These are phyloP conservation scores for Neofusicoccum sp. DNA, from an alignment of 2,329 filamentous ascomycete genomes.

Conservation along the genomic window DNA sequence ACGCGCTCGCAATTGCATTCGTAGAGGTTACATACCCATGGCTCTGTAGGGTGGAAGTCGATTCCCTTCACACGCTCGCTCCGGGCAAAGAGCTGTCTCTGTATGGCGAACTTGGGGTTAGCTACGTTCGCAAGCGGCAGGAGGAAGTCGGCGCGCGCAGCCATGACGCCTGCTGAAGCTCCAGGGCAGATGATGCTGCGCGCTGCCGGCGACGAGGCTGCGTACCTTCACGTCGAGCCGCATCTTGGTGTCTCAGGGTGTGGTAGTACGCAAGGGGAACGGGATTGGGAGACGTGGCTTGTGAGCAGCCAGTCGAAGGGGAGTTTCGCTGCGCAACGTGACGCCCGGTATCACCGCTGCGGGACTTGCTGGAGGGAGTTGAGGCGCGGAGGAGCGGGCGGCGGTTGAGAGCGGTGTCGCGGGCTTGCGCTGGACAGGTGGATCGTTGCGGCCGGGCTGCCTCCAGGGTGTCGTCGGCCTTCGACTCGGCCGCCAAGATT, in stretches of 20 bases:
- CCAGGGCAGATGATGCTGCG: not conserved
- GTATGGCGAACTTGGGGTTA: constrained; percentile 43
- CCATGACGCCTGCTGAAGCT: constrained; percentile 2
- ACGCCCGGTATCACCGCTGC: constrained; percentile 4
- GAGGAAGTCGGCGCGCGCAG: not conserved
- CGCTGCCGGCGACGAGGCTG: not conserved
- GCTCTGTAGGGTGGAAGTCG: constrained; percentile 95
- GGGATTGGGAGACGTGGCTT: constrained; percentile 39
- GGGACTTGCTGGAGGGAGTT: not conserved
- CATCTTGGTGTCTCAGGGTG: constrained; percentile 33
- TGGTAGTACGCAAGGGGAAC: constrained; percentile 30
- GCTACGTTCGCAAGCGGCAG: constrained; percentile 24
- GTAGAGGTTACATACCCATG: constrained; percentile 65
- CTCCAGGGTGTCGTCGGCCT: constrained; percentile 12
- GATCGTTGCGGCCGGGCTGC: constrained; percentile 4
- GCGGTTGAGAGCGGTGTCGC: constrained; percentile 1
- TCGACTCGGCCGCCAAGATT: constrained; percentile 12
- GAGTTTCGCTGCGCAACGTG: constrained; percentile 3
- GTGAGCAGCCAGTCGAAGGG: constrained; percentile 34
- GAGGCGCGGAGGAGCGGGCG: not conserved
- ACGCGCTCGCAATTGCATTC: not conserved
- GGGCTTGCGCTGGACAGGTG: constrained; percentile 13
- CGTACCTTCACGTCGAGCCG: constrained; percentile 47
- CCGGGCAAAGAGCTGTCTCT: constrained; percentile 81
- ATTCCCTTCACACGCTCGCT: constrained; percentile 91